phyloP scores from a whole-genome alignment of 495 filamentous ascomycete species.

The Articulospora tetracladia region DNA sequence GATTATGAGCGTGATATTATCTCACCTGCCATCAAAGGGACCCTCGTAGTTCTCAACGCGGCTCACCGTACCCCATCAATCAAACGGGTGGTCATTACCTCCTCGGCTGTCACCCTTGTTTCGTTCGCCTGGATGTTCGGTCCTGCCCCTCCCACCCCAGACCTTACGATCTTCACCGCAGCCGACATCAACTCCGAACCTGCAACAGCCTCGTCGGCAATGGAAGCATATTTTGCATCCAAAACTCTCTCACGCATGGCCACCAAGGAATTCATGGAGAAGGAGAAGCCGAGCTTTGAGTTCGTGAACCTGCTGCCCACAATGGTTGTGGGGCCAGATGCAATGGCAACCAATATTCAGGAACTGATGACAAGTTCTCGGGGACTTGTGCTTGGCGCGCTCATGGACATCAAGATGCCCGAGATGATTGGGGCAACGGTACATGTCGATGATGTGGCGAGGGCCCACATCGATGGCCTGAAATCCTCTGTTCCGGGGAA shows the following conservation, averaged over 20 bases:
- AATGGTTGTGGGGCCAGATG: slow-evolving; percentile 41
- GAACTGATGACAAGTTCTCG: slow-evolving; percentile 32
- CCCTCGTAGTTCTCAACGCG: slow-evolving; percentile 34
- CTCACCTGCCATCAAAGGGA: slow-evolving; percentile 33
- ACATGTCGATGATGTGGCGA: slow-evolving; percentile 41
- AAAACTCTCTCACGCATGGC: slow-evolving; percentile 34
- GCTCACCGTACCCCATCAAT: slow-evolving; percentile 30
- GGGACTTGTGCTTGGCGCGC: slow-evolving; percentile 27
- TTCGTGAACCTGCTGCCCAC: slow-evolving; percentile 42
- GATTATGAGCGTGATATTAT: slow-evolving; percentile 28
- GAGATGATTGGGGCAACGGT: slow-evolving; percentile 35
- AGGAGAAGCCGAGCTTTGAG: slow-evolving; percentile 40
- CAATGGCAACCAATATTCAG: slow-evolving; percentile 30
- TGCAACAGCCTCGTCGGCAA: slow-evolving; percentile 9
- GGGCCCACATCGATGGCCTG: slow-evolving; percentile 38
- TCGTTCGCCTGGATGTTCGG: slow-evolving; percentile 29
- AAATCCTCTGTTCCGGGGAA: slow-evolving; percentile 33
- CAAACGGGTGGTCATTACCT: slow-evolving; percentile 40
- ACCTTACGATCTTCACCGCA: slow-evolving; percentile 21
- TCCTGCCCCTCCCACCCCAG: slow-evolving; percentile 23
- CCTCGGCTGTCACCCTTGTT: slow-evolving; percentile 35
- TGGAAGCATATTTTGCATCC: slow-evolving; percentile 25
- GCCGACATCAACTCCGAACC: slow-evolving; percentile 18
- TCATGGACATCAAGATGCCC: slow-evolving; percentile 23
- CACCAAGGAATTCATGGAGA: slow-evolving; percentile 38